Conservation (phyloP, 306 rosid species). For the Sesbania bispinosa region DNA sequence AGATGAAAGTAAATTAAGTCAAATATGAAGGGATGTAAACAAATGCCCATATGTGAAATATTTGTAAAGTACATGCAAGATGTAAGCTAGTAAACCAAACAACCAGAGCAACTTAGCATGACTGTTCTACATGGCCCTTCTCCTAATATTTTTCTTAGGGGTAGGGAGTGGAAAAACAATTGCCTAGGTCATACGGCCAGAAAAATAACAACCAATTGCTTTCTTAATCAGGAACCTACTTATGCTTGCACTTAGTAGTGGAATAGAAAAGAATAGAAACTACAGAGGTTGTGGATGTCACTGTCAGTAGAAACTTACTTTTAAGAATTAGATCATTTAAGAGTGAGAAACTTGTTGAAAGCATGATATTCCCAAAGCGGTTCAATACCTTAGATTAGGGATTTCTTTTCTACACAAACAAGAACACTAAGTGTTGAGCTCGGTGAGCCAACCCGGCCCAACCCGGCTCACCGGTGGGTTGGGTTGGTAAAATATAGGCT, state of each 20-base stretch:
- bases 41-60: conserved; percentile 18
- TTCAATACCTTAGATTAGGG: neutral
- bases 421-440: too few species aligned
- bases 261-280: conserved; percentile 21
- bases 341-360: neutral
- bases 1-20: conserved; percentile 14
- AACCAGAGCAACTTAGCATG: conserved; percentile 5
- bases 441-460: too few species aligned
- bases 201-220: conserved; percentile 29
- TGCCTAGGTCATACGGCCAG: conserved; percentile 15
- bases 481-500: too few species aligned
- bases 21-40: neutral
- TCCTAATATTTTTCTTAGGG: neutral
- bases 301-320: conserved; percentile 6
- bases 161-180: conserved; percentile 2
- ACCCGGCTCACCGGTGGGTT: too few species aligned
- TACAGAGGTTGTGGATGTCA: conserved; percentile 16
- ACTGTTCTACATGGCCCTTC: conserved; percentile 32
- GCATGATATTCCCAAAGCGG: neutral
- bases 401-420: neutral
- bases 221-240: conserved; percentile 19
- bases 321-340: neutral
- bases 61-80: conserved; percentile 26
- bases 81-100: conserved; percentile 31
- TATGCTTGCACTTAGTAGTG: conserved; percentile 10